A percentile compares a stretch with the other conserved stretches of the same genome.
These are phyloP conservation scores for Phytophthora brassicae DNA, from an alignment of 352 stramenopile species.

Conservation along the genomic window DNA sequence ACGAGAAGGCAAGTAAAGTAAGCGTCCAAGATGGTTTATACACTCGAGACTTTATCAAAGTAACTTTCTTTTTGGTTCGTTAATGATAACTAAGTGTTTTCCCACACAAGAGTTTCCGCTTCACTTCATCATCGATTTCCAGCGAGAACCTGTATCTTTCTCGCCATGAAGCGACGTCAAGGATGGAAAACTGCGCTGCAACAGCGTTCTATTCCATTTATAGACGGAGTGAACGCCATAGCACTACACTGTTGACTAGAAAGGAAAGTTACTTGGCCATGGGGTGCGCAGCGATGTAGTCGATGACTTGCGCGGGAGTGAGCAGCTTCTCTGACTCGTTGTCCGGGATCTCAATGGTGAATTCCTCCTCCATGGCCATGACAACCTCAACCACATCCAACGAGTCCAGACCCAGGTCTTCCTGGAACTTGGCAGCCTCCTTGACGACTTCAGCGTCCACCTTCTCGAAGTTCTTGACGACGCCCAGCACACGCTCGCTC, in stretches of 20 bases:
- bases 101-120: too few relatives aligned
- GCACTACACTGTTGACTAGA: constrained; percentile 6
- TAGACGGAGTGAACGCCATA: not conserved
- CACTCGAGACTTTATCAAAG: constrained; percentile 30
- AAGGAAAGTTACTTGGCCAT: constrained; percentile 96
- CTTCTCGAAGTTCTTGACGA: constrained; percentile 99
- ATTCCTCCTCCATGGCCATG: constrained; percentile 99
- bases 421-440: constrained; percentile 94
- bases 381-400: constrained; percentile 96
- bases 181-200: constrained; percentile 7
- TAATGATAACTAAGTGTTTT: constrained; percentile 35
- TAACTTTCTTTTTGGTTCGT: constrained; percentile 33
- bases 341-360: constrained; percentile 99
- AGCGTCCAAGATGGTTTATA: too few relatives aligned
- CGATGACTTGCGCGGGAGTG: constrained; percentile 95
- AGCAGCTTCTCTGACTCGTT: constrained; percentile 99
- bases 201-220: constrained; percentile 1
- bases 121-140: not conserved
- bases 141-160: constrained; percentile 33
- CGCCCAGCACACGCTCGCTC: constrained; percentile 95
- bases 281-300: constrained; percentile 98
- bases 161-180: constrained; percentile 19
- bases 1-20: constrained; percentile 30
- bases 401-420: constrained; percentile 98
- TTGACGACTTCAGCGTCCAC: constrained; percentile 94